Evolutionary conservation across 805 yeast species (phyloP), one percentile per base, ranked within the genome.

Genomic region (Jamesozyma rosinii): DNA sequence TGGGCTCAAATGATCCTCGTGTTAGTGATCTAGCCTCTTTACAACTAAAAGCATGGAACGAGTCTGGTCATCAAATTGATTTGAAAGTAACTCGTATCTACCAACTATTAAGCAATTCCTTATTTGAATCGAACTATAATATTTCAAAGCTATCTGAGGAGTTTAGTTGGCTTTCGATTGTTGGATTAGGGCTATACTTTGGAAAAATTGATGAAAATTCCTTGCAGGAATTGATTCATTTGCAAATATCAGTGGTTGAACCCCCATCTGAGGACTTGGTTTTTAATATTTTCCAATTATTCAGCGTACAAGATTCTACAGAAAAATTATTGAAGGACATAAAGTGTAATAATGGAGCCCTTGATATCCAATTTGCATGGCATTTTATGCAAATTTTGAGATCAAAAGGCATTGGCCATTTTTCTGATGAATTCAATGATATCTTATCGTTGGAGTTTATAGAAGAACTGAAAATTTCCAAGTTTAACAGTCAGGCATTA

Each of bases 31-130:
- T 77, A 41, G 89, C 96, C 0, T 49, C 56, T 5, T 59, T 61
- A 29, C 96, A 88, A 61, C 61, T 90, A 20, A 63, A 66, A 2
- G 75, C 73, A 32, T 89, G 97, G 97, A 59, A 59, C 26, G 65
- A 68, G 3, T 63, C 65, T 5, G 67, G 63, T 65, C 3, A 43
- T 67, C 26, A 58, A 55, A 24, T 62, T 59, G 38, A 77, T 81
- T 43, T 88, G 1, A 64, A 73, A 2, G 61, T 85, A 18, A 56
- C 76, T 14, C 76, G 79, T 50, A 69, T 86, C 1, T 83, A 81
- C 60, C 76, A 76, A 47, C 61, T 89, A 3, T 65, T 89, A 15
- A 67, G 83, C 2, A 84, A 85, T 11, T 64, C 70, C 6, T 53
- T 69, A 14, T 54, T 69, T 15, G 48, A 57, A 1, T 49, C 52